Conservation (phyloP, 768 basidiomycete genomes). For the Ramaria sp. region DNA sequence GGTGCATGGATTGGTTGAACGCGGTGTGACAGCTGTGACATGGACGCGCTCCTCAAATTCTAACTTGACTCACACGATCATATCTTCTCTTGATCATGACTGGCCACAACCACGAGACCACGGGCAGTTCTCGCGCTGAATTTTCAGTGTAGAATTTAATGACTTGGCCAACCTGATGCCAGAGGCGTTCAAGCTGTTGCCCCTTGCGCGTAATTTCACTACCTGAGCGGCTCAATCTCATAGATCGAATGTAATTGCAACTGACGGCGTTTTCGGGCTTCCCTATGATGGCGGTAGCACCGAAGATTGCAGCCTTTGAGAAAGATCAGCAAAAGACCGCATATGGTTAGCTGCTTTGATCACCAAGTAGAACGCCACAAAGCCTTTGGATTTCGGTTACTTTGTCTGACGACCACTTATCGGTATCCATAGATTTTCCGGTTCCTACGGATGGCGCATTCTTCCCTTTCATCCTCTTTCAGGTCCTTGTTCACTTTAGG, state of each 20-base stretch:
- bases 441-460: neutral
- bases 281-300: no score
- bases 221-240: no score
- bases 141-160: no score
- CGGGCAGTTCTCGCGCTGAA: no score
- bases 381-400: neutral
- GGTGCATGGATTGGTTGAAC: neutral
- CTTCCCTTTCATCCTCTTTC: neutral
- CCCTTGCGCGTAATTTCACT: no score
- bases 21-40: neutral
- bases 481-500: neutral
- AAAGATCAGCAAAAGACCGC: neutral
- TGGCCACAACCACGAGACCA: no score
- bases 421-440: neutral
- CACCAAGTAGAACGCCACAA: constrained; percentile 2
- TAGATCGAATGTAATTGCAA: neutral
- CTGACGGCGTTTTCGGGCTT: neutral
- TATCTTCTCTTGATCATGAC: no score
- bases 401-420: neutral
- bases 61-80: no score
- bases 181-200: no score
- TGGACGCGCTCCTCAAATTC: neutral
- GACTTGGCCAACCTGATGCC: no score
- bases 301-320: neutral
- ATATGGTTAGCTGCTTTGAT: neutral